A percentile compares a stretch with the other conserved stretches of the same genome.
Evolutionary conservation across 2,329 filamentous ascomycete genomes (phyloP).

Genomic region (Trichoderma asperellum): DNA sequence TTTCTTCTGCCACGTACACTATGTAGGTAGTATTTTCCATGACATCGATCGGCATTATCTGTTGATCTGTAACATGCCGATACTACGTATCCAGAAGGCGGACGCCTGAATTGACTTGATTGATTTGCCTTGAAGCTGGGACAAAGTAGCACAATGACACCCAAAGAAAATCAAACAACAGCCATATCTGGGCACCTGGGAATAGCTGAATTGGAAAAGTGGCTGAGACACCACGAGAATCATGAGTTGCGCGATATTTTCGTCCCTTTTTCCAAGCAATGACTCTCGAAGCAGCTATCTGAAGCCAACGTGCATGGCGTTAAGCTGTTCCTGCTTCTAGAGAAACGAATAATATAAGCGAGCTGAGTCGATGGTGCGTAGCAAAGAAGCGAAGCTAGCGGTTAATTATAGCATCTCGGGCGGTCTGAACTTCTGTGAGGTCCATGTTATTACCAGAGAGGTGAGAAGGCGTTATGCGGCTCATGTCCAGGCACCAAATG

Average conservation of each 20-base stretch:
- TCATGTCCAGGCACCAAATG: not conserved
- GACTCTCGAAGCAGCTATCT: not conserved
- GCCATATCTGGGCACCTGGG: not conserved
- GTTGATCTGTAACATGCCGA: not conserved
- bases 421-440: not conserved
- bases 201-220: not conserved
- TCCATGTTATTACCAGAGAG: not conserved
- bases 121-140: not conserved
- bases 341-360: not conserved
- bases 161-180: not conserved
- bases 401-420: not conserved
- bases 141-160: not conserved
- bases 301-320: not conserved
- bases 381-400: not conserved
- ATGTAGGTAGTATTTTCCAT: not conserved
- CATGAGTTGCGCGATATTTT: not conserved
- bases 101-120: not conserved
- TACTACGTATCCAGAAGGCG: not conserved
- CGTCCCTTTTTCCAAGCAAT: not conserved
- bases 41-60: not conserved
- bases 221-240: not conserved
- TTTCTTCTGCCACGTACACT: not conserved
- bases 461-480: not conserved
- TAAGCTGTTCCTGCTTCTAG: not conserved
- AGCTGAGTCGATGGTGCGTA: constrained; percentile 3